Percentiles rank a stretch among this genome's conserved stretches.
Evolutionary conservation across 208 protist species (phyloP).

Genomic region (Acanthamoeba lenticulata): DNA sequence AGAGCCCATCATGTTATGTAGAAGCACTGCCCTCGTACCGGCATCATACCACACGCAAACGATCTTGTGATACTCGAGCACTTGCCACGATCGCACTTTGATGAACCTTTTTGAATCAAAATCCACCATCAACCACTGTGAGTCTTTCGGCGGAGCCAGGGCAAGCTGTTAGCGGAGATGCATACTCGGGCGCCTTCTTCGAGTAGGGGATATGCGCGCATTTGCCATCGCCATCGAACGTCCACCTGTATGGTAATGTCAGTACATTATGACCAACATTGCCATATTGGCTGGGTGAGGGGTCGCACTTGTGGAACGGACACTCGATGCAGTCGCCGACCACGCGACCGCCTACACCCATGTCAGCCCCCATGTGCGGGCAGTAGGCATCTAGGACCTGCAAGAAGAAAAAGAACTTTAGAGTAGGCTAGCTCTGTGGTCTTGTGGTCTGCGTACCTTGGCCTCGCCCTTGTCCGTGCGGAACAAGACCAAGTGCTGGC

Average conservation of each 20-base stretch:
- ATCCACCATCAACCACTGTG: no score
- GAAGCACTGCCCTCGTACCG: not conserved
- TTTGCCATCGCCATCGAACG: not conserved
- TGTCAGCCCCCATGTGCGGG: constrained; percentile 62
- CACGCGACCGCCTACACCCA: constrained; percentile 47
- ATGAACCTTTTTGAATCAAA: no score
- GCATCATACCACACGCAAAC: constrained; percentile 4
- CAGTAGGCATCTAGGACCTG: constrained; percentile 61
- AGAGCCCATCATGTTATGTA: not conserved
- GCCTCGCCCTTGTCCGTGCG: constrained; percentile 41
- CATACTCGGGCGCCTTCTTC: not conserved
- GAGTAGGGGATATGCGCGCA: not conserved
- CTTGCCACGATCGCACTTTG: not conserved
- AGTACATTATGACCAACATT: not conserved
- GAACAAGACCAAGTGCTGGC: constrained; percentile 67
- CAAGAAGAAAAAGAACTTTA: not conserved
- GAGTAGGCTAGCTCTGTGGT: not conserved
- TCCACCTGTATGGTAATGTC: not conserved
- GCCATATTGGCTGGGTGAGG: not conserved
- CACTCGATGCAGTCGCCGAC: constrained; percentile 66
- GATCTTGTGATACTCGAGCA: not conserved
- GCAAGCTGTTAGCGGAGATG: not conserved
- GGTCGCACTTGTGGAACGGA: constrained; percentile 61
- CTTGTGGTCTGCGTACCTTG: no score
- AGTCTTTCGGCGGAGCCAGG: no score